Evolutionary conservation across 2,329 filamentous ascomycete species (phyloP), one percentile per base, ranked within the genome.

Genomic region (Claviceps paspali): DNA sequence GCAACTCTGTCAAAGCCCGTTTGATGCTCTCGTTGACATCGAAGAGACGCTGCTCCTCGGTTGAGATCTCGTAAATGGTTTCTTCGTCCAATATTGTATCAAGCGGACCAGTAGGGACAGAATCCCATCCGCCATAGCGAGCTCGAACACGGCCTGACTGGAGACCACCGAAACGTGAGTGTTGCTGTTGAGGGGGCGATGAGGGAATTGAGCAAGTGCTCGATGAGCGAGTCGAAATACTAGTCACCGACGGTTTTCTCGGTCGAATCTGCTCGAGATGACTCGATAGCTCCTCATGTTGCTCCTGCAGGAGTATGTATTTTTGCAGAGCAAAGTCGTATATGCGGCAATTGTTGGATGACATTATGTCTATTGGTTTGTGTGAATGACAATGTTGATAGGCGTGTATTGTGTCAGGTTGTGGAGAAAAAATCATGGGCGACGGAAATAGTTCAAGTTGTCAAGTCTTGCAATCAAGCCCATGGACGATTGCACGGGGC

Each of bases 21-120:
- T 77, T 77, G 57, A 76, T 71, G 46, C 67, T 64, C 53, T 75
- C 70, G 53, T 73, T 73, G 53, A 75, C 65, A 43, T 67, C 61
- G 35, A 61, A 70, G 9, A 75, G 61, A 42, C 63, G 67, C 44
- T 66, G 62, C 49, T 73, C 68, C 48, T 70, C 67, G 14, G 57
- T 56, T 1, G 63, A 67, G 44, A 73, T 63, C 47, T 67, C 64
- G 42, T 57, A 57, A 17, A 68, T 50, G 6, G 63, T 62, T 37
- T 63, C 57, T 47, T 67, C 65, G 47, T 70, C 65, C 17, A 61
- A 49, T 23, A 66, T 63, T 18, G 61, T 63, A 38, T 50, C 53
- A n/a, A 62, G 54, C 3, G 40, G 18, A 30, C 51, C 52, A 36
- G 49, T 45, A 32, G 43, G 38, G 17, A 30, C 41, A 26, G 52